phyloP scores from a whole-genome alignment of 2,329 filamentous ascomycete species.

The Fusarium papillatum region DNA sequence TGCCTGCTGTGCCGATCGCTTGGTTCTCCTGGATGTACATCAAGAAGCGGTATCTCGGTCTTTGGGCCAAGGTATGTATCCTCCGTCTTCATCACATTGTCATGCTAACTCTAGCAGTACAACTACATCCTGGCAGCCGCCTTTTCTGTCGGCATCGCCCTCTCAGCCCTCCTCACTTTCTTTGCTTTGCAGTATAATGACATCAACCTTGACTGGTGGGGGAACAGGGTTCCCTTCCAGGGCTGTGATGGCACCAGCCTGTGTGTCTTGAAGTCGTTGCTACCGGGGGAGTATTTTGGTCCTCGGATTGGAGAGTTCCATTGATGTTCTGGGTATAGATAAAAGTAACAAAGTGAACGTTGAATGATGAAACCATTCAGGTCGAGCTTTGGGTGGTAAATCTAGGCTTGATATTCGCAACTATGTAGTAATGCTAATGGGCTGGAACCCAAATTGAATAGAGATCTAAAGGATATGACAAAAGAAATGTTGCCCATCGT shows the following conservation, averaged over 20 bases:
- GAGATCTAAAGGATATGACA: neutral
- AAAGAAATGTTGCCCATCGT: neutral
- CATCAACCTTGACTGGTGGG: constrained; percentile 59
- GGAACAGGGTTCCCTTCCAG: constrained; percentile 48
- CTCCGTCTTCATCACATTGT: fast-evolving
- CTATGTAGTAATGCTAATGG: neutral
- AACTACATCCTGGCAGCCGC: constrained; percentile 63
- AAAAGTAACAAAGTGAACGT: neutral
- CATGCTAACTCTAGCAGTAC: constrained; percentile 47
- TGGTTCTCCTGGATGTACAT: constrained; percentile 63
- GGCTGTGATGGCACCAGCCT: constrained; percentile 45
- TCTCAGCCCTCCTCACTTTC: constrained; percentile 62
- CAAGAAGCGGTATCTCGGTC: constrained; percentile 57
- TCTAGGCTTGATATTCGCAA: neutral
- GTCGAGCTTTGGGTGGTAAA: neutral
- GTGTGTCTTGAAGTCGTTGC: constrained; percentile 40
- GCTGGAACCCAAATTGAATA: neutral
- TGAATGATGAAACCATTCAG: neutral
- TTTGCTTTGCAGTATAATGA: constrained; percentile 59
- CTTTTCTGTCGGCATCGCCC: constrained; percentile 59
- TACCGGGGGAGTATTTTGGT: constrained; percentile 49
- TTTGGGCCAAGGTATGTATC: constrained; percentile 60
- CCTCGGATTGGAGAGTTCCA: constrained; percentile 40
- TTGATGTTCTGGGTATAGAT: neutral
- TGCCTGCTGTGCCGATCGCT: constrained; percentile 61